Conservation (phyloP, 139 green algal genomes). For the Parachlorella kessleri region DNA sequence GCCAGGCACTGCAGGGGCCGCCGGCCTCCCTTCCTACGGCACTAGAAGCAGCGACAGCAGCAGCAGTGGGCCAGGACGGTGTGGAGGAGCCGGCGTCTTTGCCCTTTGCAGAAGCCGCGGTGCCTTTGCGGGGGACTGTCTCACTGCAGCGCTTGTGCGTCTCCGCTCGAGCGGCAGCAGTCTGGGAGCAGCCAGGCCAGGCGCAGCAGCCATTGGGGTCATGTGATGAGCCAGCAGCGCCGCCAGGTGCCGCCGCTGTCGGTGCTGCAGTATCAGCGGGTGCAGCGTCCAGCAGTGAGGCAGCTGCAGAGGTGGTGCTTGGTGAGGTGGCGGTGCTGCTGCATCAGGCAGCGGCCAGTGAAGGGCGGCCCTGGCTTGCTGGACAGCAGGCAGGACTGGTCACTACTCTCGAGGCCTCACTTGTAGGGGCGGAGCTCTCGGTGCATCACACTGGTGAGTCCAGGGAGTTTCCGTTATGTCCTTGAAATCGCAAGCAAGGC, state of each 20-base stretch:
- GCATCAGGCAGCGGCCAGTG: slow-evolving; percentile 13
- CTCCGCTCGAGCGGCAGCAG: background rate
- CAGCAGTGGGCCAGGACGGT: no score
- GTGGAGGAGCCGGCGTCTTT: background rate
- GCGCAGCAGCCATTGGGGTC: background rate
- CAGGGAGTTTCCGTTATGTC: slow-evolving; percentile 6
- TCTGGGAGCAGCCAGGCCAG: background rate
- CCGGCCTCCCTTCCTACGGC: background rate
- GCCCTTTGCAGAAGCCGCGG: background rate
- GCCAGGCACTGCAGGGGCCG: background rate
- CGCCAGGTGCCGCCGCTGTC: background rate
- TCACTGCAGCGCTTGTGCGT: slow-evolving; percentile 2
- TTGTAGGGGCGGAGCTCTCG: slow-evolving; percentile 15
- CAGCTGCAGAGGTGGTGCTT: slow-evolving; percentile 1
- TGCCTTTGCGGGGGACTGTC: slow-evolving; percentile 1
- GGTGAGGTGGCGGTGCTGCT: slow-evolving; percentile 33
- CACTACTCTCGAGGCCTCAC: slow-evolving; percentile 13
- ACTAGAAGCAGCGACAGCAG: background rate
- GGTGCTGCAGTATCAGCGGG: background rate
- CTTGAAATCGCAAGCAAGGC: no score
- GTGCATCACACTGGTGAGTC: slow-evolving; percentile 9
- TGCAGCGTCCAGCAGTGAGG: background rate
- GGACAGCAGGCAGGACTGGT: background rate
- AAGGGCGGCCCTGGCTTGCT: slow-evolving; percentile 20
- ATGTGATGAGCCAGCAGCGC: background rate